Evolutionary conservation across 2,329 filamentous ascomycete genomes (phyloP), one percentile per base, ranked within the genome.

Genomic region (Venturiaceae sp.): DNA sequence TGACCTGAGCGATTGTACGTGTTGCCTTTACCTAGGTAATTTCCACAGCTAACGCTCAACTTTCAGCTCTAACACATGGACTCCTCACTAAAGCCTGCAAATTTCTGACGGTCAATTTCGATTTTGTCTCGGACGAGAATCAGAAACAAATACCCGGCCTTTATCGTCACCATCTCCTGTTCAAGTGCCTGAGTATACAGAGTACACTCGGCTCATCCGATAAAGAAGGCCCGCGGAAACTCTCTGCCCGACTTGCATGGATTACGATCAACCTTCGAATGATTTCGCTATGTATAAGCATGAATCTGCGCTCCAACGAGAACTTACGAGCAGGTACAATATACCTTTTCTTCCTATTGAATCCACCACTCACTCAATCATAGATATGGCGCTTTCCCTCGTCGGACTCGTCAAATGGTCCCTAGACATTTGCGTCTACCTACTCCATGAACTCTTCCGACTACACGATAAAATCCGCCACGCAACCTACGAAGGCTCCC

Each of bases 331-430:
- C 69, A 7, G 61, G 60, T 62, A 36, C 19, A 37, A 30, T 39
- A 16, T 3, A 5, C n/a, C n/a, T 19, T 19, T 58, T 11, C 47
- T n/a, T 30, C 23, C 28, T 59, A 19, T 41, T 26, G 44, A 58
- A 21, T 50, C 23, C 26, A 50, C 44, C 30, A 30, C 28, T n/a
- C 5, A 3, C 13, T n/a, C n/a, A n/a, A n/a, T n/a, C 26, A 37
- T 65, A 84, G 89, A 92, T 67, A 83, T 90, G 13, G 81, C 92
- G 2, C 82, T 85, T 41, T 82, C 85, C 47, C 75, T 95, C 11
- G 81, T 85, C 5, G 88, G 89, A 23, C 87, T 90, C 58, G 83
- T 87, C 3, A 85, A 82, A 66, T 96, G 92, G 92, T 83, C 83
- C 0, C 77, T 91, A 36, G 86, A 92, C 62, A 75, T 85, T 55